A percentile compares a stretch with the other conserved stretches of the same genome.
phyloP scores from a whole-genome alignment of 140 eudicot genomes.

The Stevia rebaudiana region DNA sequence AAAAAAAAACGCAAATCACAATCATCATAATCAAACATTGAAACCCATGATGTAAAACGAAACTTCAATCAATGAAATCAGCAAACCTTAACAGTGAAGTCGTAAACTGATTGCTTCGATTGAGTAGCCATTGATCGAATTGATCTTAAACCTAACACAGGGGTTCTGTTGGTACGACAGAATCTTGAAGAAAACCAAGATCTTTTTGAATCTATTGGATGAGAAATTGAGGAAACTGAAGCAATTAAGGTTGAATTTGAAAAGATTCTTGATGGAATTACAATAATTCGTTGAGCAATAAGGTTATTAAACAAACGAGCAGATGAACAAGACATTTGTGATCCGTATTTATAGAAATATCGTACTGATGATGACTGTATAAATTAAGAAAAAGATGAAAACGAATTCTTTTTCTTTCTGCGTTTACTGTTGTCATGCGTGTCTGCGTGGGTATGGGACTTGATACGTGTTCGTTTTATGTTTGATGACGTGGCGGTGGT shows the following conservation, averaged over 20 bases:
- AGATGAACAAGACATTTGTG: constrained; percentile 23
- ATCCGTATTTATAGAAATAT: constrained; percentile 10
- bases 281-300: not conserved
- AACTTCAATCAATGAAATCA: not conserved
- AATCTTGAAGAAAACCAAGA: constrained; percentile 32
- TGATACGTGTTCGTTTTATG: constrained; percentile 16
- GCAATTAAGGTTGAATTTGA: constrained; percentile 13
- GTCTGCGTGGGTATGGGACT: not conserved
- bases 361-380: not conserved
- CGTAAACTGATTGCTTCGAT: constrained; percentile 61
- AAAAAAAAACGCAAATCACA: not conserved
- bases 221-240: constrained; percentile 7
- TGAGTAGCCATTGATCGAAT: constrained; percentile 58
- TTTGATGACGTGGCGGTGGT: constrained; percentile 19
- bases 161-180: constrained; percentile 14
- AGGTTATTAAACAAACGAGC: constrained; percentile 16
- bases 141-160: constrained; percentile 24
- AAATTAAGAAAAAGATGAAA: not conserved
- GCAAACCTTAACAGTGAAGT: constrained; percentile 72
- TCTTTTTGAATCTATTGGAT: constrained; percentile 26
- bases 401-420: not conserved
- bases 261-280: constrained; percentile 10
- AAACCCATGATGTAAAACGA: not conserved
- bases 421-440: not conserved
- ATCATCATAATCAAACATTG: not conserved